Evolutionary conservation across 73 alveolate species (phyloP), one percentile per base, ranked within the genome.

Genomic region (Paramecium sexaurelia): DNA sequence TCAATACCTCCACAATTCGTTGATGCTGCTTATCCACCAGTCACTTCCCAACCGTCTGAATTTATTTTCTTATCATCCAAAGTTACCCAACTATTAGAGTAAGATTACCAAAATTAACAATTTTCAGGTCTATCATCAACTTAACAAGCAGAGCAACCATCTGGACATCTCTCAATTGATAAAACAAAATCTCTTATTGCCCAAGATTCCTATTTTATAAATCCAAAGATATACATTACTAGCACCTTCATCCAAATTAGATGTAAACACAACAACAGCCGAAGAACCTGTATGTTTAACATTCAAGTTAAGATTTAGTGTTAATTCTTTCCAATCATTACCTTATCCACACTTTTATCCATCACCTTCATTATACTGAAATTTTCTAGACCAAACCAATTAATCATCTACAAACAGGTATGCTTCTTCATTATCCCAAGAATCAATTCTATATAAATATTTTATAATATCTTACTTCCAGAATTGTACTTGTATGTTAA

Each of bases 341-440:
- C 75, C 75, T 39, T 61, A 11, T 41, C 90, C 90, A 43, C 90
- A 78, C 9, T n/a, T 35, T 15, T 41, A 24, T 9, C 15, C 39
- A 7, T 45, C 71, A 7, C 90, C 90, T 41, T 39, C 73, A 11
- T n/a, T 41, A 2, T 13, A 2, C 10, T 20, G 6, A 11, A 41
- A 78, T 3, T 6, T 41, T 43, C 73, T 41, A 4, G 26, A 19
- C 90, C 90, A 78, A 5, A 43, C 90, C 0, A 41, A n/a, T 20
- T 22, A 22, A 22, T 45, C 90, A 45, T 78, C 90, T 5, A 78
- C 68, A 5, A 9, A 41, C 7, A 78, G 39, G 51, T 10, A 24
- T 22, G 19, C 43, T 20, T 20, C 22, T 78, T 78, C 90, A 78
- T 41, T 41, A 17, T 78, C 90, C 90, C 90, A 78, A 20, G 90